Conservation (phyloP, 139 green algal species). For the Yamagishiella unicocca region DNA sequence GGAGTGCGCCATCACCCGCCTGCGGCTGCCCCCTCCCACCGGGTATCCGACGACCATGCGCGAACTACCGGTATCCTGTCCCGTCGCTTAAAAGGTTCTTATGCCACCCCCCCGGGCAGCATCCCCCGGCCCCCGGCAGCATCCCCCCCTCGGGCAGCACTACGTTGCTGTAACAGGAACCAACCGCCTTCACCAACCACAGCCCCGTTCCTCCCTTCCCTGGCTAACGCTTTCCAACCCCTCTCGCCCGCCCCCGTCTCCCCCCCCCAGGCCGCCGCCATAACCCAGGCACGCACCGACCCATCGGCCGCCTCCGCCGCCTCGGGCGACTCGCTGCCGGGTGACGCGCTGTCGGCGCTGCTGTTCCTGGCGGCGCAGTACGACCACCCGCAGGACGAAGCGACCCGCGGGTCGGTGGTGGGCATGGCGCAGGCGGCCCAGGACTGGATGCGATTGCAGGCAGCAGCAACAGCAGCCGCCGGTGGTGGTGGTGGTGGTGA, state of each 20-base stretch:
- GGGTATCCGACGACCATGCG: no score
- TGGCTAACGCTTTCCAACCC: neutral
- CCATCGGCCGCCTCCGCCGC: neutral
- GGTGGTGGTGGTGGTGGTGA: neutral
- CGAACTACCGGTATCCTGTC: no score
- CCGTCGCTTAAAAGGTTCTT: no score
- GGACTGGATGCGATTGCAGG: neutral
- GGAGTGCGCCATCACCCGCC: no score
- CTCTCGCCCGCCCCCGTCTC: neutral
- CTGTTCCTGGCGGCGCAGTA: conserved; percentile 31
- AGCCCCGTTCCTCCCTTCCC: neutral
- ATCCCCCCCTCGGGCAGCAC: no score
- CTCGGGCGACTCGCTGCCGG: neutral
- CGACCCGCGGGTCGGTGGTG: conserved; percentile 8
- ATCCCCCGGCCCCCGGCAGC: neutral
- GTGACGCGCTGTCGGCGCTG: conserved; percentile 23
- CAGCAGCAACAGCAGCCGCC: neutral
- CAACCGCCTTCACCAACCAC: neutral
- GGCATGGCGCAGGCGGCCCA: neutral
- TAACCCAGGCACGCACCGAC: neutral
- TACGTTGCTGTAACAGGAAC: no score
- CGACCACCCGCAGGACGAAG: conserved; percentile 29
- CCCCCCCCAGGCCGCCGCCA: conserved; percentile 6
- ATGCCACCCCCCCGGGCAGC: no score
- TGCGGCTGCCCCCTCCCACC: no score